Conservation (phyloP, 768 basidiomycete genomes). For the Macrolepiota fuliginosa region DNA sequence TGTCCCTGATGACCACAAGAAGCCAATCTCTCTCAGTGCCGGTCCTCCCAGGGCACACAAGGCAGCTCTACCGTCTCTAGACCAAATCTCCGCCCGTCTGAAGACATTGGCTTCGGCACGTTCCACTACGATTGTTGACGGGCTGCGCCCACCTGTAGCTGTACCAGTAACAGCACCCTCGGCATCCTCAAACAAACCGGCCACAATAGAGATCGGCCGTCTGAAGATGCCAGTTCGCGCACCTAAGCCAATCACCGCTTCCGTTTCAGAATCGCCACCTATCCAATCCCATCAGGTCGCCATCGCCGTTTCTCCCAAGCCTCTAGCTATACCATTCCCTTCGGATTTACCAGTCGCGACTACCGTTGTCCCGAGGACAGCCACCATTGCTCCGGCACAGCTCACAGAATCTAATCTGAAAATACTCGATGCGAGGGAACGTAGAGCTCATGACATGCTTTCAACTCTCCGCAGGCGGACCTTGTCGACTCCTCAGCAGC, state of each 20-base stretch:
- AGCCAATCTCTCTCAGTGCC: constrained; percentile 14
- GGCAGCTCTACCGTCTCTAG: constrained; percentile 57
- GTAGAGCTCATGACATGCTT: constrained; percentile 64
- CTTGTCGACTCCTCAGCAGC: constrained; percentile 32
- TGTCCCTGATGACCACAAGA: constrained; percentile 27
- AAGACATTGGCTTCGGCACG: constrained; percentile 25
- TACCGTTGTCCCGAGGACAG: constrained; percentile 44
- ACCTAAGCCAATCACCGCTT: constrained; percentile 19
- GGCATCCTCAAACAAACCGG: constrained; percentile 22
- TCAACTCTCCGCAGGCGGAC: constrained; percentile 59
- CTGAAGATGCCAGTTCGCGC: constrained; percentile 39
- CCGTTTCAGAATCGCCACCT: constrained; percentile 25
- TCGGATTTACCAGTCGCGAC: constrained; percentile 48
- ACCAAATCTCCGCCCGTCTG: constrained; percentile 70
- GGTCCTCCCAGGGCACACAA: constrained; percentile 19
- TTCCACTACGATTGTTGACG: constrained; percentile 12
- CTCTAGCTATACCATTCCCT: constrained; percentile 30
- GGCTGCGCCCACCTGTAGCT: constrained; percentile 15
- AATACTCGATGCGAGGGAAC: constrained; percentile 51
- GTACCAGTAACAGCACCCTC: constrained; percentile 19
- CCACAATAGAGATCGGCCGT: constrained; percentile 36
- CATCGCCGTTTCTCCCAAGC: constrained; percentile 30
- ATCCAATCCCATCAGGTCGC: constrained; percentile 20
- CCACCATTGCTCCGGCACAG: constrained; percentile 38
- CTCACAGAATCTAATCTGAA: constrained; percentile 53